phyloP scores from a whole-genome alignment of 1,139 yeast species.

The Wickerhamomyces sp. region DNA sequence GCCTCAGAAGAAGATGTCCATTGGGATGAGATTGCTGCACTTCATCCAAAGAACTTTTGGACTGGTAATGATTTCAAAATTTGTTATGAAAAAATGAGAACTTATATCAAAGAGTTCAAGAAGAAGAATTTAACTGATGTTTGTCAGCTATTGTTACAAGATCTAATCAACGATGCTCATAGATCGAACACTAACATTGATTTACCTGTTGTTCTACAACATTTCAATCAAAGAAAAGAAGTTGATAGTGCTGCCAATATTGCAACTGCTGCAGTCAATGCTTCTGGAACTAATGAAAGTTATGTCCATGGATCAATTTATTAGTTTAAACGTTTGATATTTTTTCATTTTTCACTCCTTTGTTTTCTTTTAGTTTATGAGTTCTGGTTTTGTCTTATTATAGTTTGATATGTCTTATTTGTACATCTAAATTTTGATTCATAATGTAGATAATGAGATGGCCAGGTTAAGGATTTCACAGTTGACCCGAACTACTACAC shows the following conservation, averaged over 20 bases:
- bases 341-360: too few relatives aligned
- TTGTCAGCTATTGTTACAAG: slow-evolving; percentile 24
- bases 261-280: slow-evolving; percentile 17
- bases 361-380: not conserved
- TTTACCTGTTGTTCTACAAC: slow-evolving; percentile 19
- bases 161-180: slow-evolving; percentile 17
- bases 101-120: slow-evolving; percentile 34
- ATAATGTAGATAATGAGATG: too few relatives aligned
- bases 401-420: too few relatives aligned
- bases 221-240: slow-evolving; percentile 4
- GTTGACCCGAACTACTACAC: not conserved
- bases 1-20: slow-evolving; percentile 48
- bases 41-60: slow-evolving; percentile 40
- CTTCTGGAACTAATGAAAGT: not conserved
- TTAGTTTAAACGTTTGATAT: too few relatives aligned
- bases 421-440: too few relatives aligned
- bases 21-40: slow-evolving; percentile 54
- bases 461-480: too few relatives aligned
- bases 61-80: slow-evolving; percentile 40
- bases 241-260: slow-evolving; percentile 6
- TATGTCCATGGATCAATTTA: not conserved
- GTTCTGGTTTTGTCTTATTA: too few relatives aligned
- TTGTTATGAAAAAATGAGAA: slow-evolving; percentile 42
- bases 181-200: slow-evolving; percentile 14
- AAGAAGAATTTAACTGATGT: slow-evolving; percentile 36